These are phyloP conservation scores for Arabis alpina DNA, from an alignment of 345 rosid genomes.

Conservation along the genomic window DNA sequence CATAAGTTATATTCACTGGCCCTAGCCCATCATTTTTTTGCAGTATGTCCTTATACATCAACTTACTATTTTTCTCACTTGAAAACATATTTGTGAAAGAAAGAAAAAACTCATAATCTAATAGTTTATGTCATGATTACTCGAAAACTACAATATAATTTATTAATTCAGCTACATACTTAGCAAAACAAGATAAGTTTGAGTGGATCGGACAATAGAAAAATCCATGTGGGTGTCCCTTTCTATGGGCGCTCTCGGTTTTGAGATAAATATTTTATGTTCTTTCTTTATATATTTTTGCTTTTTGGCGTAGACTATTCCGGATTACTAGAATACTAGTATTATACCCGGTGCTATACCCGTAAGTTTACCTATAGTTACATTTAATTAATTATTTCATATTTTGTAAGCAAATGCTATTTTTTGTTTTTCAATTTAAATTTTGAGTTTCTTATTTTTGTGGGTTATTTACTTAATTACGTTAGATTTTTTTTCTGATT, in stretches of 20 bases:
- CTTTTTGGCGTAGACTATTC: slow-evolving; percentile 16
- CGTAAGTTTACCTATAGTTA: too few relatives aligned
- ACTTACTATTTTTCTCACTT: not conserved
- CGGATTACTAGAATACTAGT: too few relatives aligned
- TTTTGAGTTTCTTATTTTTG: too few relatives aligned
- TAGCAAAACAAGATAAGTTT: slow-evolving; percentile 12
- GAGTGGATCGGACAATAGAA: slow-evolving; percentile 3
- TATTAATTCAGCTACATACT: not conserved
- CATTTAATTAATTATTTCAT: too few relatives aligned
- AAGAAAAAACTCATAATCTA: not conserved
- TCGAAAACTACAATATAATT: not conserved
- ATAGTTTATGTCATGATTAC: slow-evolving; percentile 1
- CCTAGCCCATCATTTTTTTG: slow-evolving; percentile 19
- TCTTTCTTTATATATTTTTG: not conserved
- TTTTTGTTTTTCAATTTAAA: too few relatives aligned
- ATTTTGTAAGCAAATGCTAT: too few relatives aligned
- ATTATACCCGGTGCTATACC: too few relatives aligned
- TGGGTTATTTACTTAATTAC: too few relatives aligned
- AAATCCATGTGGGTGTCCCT: slow-evolving; percentile 27
- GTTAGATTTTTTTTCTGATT: too few relatives aligned
- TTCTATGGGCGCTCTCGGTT: slow-evolving; percentile 44
- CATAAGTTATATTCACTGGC: slow-evolving; percentile 24
- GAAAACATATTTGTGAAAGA: not conserved
- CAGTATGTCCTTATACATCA: slow-evolving; percentile 12
- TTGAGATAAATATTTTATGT: slow-evolving; percentile 7